Evolutionary conservation across 495 filamentous ascomycete species (phyloP).

Genomic region (Penicillium flavigenum): DNA sequence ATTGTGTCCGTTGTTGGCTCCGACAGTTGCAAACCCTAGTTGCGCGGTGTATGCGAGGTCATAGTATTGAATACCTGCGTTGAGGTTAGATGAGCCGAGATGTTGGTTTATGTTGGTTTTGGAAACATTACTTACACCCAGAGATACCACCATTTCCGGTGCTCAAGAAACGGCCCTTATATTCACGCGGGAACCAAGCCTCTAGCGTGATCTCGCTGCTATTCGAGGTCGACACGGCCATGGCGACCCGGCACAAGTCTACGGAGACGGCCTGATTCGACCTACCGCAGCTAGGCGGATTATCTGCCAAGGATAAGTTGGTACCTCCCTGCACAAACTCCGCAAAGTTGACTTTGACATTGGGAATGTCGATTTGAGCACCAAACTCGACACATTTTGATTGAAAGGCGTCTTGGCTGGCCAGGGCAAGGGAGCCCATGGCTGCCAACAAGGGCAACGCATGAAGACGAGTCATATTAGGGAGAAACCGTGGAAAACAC

Average conservation of each 20-base stretch:
- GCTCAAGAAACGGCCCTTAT: constrained; percentile 50
- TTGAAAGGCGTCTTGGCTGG: constrained; percentile 34
- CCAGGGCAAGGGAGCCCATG: constrained; percentile 27
- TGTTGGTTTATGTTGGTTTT: not conserved
- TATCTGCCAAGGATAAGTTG: constrained; percentile 48
- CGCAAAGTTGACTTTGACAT: constrained; percentile 40
- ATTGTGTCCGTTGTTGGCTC: constrained; percentile 59
- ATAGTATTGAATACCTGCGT: constrained; percentile 47
- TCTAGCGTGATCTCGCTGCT: constrained; percentile 55
- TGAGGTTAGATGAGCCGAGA: not conserved
- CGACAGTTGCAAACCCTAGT: constrained; percentile 56
- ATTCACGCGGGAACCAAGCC: constrained; percentile 57
- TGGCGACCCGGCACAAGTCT: constrained; percentile 57
- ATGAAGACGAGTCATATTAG: constrained; percentile 21
- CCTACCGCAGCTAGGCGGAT: constrained; percentile 43
- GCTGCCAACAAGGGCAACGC: constrained; percentile 23
- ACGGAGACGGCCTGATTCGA: constrained; percentile 42
- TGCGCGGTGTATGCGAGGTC: constrained; percentile 44
- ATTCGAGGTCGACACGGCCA: constrained; percentile 55
- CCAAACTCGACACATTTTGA: constrained; percentile 33
- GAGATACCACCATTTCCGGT: constrained; percentile 59
- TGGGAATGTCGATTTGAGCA: constrained; percentile 34
- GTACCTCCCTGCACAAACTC: constrained; percentile 49
- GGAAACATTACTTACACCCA: constrained; percentile 43
- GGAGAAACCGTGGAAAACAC: not conserved